A percentile compares a stretch with the other conserved stretches of the same genome.
phyloP scores from a whole-genome alignment of 805 yeast genomes.

The Pichia insulana region DNA sequence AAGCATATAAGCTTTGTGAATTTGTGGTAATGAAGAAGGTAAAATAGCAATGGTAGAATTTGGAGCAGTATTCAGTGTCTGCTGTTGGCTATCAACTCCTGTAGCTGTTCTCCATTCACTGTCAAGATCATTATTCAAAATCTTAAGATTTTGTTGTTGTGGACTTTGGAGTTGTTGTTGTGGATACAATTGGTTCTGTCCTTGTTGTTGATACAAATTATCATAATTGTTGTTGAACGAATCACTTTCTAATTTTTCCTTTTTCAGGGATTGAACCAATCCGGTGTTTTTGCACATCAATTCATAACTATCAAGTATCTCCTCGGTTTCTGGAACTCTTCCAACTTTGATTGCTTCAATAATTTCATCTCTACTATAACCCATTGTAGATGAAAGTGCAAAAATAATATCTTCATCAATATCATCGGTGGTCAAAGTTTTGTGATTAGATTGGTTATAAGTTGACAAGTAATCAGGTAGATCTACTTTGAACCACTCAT shows the following conservation, averaged over 20 bases:
- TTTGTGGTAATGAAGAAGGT: constrained; percentile 90
- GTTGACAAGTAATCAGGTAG: constrained; percentile 75
- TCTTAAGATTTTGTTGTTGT: background rate
- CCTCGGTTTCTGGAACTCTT: constrained; percentile 45
- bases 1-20: constrained; percentile 88
- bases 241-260: constrained; percentile 12
- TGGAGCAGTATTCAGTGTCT: constrained; percentile 34
- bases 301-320: constrained; percentile 79
- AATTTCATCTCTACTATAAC: constrained; percentile 79
- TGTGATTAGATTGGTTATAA: constrained; percentile 33
- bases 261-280: constrained; percentile 58
- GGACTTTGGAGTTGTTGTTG: constrained; percentile 1
- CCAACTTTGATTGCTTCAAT: constrained; percentile 47
- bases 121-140: background rate
- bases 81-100: constrained; percentile 21
- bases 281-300: constrained; percentile 72
- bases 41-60: constrained; percentile 82
- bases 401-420: constrained; percentile 69
- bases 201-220: constrained; percentile 5
- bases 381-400: constrained; percentile 76
- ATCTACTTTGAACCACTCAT: constrained; percentile 83
- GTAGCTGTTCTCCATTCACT: constrained; percentile 26
- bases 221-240: constrained; percentile 9
- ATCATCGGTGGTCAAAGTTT: constrained; percentile 27
- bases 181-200: constrained; percentile 3